phyloP scores from a whole-genome alignment of 805 yeast species.

The Sporopachydermia quercuum region DNA sequence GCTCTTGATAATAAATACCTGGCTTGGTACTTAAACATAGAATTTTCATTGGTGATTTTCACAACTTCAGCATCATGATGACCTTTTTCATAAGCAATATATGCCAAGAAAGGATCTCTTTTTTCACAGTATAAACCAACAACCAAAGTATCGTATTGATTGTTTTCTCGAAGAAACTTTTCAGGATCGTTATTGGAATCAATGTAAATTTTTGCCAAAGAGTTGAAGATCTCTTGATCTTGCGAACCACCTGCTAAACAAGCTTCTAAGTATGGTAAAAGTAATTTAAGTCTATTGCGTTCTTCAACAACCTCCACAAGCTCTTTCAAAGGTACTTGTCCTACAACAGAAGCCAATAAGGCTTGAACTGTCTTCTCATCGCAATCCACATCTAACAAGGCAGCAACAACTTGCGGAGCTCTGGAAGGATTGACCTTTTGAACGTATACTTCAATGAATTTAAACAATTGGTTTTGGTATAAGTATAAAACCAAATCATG shows the following conservation, averaged over 20 bases:
- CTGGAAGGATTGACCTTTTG: constrained; percentile 94
- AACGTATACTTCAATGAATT: constrained; percentile 94
- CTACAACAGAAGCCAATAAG: constrained; percentile 70
- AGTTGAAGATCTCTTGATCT: constrained; percentile 86
- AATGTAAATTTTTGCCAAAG: constrained; percentile 93
- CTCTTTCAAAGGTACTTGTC: constrained; percentile 85
- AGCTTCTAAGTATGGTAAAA: constrained; percentile 86
- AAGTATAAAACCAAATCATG: constrained; percentile 88
- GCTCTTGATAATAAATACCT: constrained; percentile 82
- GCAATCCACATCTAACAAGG: constrained; percentile 91
- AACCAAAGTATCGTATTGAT: constrained; percentile 77
- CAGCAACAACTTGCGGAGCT: constrained; percentile 95
- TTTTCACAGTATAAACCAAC: constrained; percentile 98
- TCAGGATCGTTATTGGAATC: constrained; percentile 97
- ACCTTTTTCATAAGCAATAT: constrained; percentile 95
- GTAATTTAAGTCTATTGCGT: constrained; percentile 82
- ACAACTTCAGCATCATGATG: constrained; percentile 79
- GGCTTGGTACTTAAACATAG: constrained; percentile 99
- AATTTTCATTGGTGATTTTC: constrained; percentile 86
- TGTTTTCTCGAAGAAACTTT: constrained; percentile 84
- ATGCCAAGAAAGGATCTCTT: constrained; percentile 97
- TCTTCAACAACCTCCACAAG: constrained; percentile 91
- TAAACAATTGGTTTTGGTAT: constrained; percentile 91
- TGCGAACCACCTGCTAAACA: constrained; percentile 71
- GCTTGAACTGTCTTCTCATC: constrained; percentile 79